phyloP scores from a whole-genome alignment of 139 green algal genomes.

The Astrephomene gubernaculifera region DNA sequence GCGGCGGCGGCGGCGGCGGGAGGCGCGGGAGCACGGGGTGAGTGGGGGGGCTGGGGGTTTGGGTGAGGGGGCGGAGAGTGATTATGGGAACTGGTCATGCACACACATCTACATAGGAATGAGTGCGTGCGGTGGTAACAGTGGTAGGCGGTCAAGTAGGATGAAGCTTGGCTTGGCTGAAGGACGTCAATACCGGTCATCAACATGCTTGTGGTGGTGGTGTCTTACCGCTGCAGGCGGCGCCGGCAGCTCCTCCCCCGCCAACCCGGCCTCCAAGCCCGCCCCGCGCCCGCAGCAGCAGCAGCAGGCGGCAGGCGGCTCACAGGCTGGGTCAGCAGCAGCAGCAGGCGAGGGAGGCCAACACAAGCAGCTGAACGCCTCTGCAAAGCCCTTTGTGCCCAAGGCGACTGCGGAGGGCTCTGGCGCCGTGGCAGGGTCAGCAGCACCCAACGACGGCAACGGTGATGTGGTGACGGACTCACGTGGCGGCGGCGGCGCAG shows the following conservation, averaged over 20 bases:
- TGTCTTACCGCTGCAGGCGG: constrained; percentile 3
- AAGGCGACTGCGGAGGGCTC: neutral
- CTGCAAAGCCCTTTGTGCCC: constrained; percentile 39
- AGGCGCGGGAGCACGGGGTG: neutral
- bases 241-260: neutral
- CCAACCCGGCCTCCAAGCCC: too few relatives aligned
- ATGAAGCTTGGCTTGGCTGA: too few relatives aligned
- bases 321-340: neutral
- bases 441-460: neutral
- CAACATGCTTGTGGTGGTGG: too few relatives aligned
- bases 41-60: neutral
- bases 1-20: neutral
- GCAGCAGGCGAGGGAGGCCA: neutral
- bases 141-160: too few relatives aligned
- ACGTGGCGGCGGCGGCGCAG: neutral
- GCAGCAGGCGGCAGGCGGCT: neutral
- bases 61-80: neutral
- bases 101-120: too few relatives aligned
- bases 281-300: too few relatives aligned
- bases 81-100: too few relatives aligned
- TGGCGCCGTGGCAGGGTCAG: neutral
- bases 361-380: constrained; percentile 19
- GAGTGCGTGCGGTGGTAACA: too few relatives aligned
- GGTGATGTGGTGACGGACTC: neutral
- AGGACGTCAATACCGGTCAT: too few relatives aligned